Evolutionary conservation across 257 asterid genomes (phyloP), one percentile per base, ranked within the genome.

Genomic region (Plectranthus barbatus): DNA sequence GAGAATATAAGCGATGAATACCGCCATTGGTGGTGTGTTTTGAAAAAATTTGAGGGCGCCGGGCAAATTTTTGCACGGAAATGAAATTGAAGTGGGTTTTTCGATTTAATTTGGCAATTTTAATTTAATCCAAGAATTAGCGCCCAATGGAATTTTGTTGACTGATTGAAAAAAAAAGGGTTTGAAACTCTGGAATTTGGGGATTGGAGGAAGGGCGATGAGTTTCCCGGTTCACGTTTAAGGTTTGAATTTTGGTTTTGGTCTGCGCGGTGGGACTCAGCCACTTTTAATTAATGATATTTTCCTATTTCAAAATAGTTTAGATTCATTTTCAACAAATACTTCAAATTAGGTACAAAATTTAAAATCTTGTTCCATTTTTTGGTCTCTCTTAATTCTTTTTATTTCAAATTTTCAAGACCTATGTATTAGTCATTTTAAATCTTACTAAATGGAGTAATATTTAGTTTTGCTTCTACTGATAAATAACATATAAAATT

Each of bases 11-110:
- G n/a, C 3, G 8, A 8, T 31, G 20, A 44, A 37, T 49, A 45
- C 70, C 74, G 86, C 82, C 84, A 76, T 80, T 56, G 48, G 1
- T 18, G 36, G 36, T 15, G 13, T 17, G 52, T 1, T n/a, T 74
- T 84, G 54, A 69, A 75, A 83, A 67, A 34, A 0, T 4, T 21
- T 33, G 60, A 34, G 29, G 23, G 60, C 47, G 76, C 60, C 44
- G 60, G 67, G 52, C 26, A 42, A 36, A n/a, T 54, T 52, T 1
- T 41, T 49, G 36, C 53, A 17, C 54, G 6, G 21, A 73, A 66
- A 40, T 7, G 37, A 21, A 66, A 65, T 19, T 44, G 57, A 42
- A 57, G 34, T 39, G 50, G 78, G 64, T 10, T 66, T 64, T n/a
- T 51, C 7, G 56, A 62, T 60, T 78, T 63, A 48, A 56, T 67